phyloP scores from a whole-genome alignment of 2,329 filamentous ascomycete genomes.

The Pezicula neosporulosa region DNA sequence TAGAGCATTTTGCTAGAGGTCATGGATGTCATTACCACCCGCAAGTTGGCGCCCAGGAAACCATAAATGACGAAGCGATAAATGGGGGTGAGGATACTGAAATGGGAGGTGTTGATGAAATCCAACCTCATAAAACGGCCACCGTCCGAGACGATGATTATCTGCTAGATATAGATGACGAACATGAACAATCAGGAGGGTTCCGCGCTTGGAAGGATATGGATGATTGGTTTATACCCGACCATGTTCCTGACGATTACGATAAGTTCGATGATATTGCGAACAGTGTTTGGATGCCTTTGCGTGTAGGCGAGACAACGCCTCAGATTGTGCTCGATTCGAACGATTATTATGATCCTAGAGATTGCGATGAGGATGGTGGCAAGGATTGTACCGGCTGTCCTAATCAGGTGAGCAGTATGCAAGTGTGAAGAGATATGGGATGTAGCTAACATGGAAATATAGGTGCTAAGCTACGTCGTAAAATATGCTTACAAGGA shows the following conservation, averaged over 20 bases:
- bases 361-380: background rate
- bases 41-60: no score
- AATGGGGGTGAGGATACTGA: no score
- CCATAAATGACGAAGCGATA: no score
- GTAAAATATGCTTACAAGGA: background rate
- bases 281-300: conserved; percentile 26
- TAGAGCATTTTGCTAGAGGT: no score
- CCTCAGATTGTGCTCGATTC: conserved; percentile 18
- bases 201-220: conserved; percentile 16
- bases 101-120: no score
- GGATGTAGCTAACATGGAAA: background rate
- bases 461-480: background rate
- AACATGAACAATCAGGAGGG: background rate
- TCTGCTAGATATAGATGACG: no score
- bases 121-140: no score
- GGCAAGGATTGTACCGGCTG: background rate
- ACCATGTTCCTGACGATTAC: conserved; percentile 1
- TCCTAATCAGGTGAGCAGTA: conserved; percentile 1
- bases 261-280: conserved; percentile 14
- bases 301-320: conserved; percentile 16
- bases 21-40: no score
- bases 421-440: no score
- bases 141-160: no score
- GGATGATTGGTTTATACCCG: conserved; percentile 5
- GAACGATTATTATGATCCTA: conserved; percentile 5